Evolutionary conservation across 1,284 basidiomycete species (phyloP).

Genomic region (Pyrrhoderma noxium): DNA sequence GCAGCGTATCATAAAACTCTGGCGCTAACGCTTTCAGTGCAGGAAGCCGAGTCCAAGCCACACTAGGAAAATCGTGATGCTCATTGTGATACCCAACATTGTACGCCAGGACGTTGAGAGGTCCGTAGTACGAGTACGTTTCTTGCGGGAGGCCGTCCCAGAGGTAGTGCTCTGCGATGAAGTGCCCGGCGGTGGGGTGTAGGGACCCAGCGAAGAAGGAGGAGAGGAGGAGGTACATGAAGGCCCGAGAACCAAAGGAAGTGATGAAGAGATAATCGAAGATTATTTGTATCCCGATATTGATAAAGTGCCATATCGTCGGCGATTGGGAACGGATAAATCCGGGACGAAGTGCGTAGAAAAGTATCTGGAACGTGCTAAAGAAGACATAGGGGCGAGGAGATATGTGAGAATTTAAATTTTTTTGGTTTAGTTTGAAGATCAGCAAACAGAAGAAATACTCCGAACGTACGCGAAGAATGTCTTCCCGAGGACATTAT

Average conservation of each 20-base stretch:
- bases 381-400: conserved; percentile 7
- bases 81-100: conserved; percentile 99
- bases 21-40: conserved; percentile 76
- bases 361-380: conserved; percentile 95
- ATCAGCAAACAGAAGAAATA: conserved; percentile 1
- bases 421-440: no score
- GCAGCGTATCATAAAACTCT: conserved; percentile 89
- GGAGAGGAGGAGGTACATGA: conserved; percentile 81
- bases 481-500: conserved; percentile 95
- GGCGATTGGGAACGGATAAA: conserved; percentile 81
- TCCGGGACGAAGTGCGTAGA: conserved; percentile 96
- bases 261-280: conserved; percentile 69
- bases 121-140: conserved; percentile 96
- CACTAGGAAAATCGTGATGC: conserved; percentile 96
- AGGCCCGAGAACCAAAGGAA: conserved; percentile 52
- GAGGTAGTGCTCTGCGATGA: conserved; percentile 94
- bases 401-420: no score
- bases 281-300: conserved; percentile 61
- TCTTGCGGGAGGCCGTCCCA: conserved; percentile 89
- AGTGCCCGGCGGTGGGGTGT: conserved; percentile 95
- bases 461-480: conserved; percentile 78
- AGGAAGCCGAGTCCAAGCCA: conserved; percentile 94
- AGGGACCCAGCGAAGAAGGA: conserved; percentile 94
- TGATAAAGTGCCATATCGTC: conserved; percentile 81
- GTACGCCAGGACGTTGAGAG: conserved; percentile 87